Evolutionary conservation across 768 basidiomycete species (phyloP), one percentile per base, ranked within the genome.

Genomic region (Leccinum barrowsii): DNA sequence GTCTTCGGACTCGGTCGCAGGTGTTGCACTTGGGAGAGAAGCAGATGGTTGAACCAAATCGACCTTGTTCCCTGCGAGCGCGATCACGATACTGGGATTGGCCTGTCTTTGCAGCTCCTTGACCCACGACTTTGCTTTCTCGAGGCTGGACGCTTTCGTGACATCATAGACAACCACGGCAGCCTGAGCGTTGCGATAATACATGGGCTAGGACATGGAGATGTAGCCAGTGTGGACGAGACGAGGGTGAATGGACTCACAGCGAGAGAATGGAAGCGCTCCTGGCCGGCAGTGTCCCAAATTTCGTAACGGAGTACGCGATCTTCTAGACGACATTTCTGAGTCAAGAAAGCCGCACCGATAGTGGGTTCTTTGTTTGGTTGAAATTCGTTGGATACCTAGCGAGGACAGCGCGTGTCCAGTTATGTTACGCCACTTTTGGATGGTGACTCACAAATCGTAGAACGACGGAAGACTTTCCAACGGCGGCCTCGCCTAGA

Each of bases 91-190:
- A 73, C 98, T 98, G 35, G 96, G 95, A 72, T 98, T 97, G 22
- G 97, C 97, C 71, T 99, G 97, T 63, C 97, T 86, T 73, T 99
- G 97, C 22, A 99, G 82, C 75, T 99, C 97, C 78, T 97, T 98
- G 58, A 99, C 94, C 97, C 97, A 99, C 30, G 95, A 94, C 79
- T 98, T 98, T 55, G 97, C 97, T 74, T 98, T 98, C 74, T 98
- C 96, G 58, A 99, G 81, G 68, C 94, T 96, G 57, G 89, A 83
- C 48, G 92, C 90, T 75, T 98, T 97, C 52, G 96, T 98, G 56
- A 98, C 87, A 72, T 98, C 97, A 74, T 98, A 98, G 19, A 98
- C 96, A 8, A 99, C 97, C 44, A 98, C 94, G 32, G 96, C 96
- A 4, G 96, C 95, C 73, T 95, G 92, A 7, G 96, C 94, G 68